A percentile compares a stretch with the other conserved stretches of the same genome.
Evolutionary conservation across 1,284 basidiomycete genomes (phyloP).

Genomic region (Stygiomarasmius scandens): DNA sequence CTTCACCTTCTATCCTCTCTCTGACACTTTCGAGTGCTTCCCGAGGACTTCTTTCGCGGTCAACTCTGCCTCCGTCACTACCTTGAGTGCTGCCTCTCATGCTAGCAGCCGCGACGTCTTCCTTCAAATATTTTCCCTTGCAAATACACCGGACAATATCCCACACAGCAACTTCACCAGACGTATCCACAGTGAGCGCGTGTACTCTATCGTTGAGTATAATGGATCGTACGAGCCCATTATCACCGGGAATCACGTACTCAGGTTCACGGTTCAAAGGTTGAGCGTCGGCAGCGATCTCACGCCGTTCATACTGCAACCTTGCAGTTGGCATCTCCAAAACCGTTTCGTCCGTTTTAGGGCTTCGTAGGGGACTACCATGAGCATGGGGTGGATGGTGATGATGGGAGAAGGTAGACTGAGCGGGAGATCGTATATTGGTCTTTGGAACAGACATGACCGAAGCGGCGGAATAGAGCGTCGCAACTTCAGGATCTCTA

Average conservation of each 20-base stretch:
- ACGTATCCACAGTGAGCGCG: conserved; percentile 88
- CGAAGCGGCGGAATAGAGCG: conserved; percentile 80
- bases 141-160: conserved; percentile 84
- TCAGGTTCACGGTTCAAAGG: conserved; percentile 70
- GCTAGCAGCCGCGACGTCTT: conserved; percentile 65
- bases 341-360: conserved; percentile 43
- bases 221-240: conserved; percentile 83
- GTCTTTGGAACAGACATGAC: conserved; percentile 64
- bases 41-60: conserved; percentile 62
- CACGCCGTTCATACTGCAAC: conserved; percentile 74
- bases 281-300: conserved; percentile 78
- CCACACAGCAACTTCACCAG: conserved; percentile 89
- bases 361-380: conserved; percentile 21
- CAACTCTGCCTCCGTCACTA: conserved; percentile 28
- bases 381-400: conserved; percentile 17
- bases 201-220: conserved; percentile 92
- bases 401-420: conserved; percentile 1
- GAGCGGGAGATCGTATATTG: conserved; percentile 7
- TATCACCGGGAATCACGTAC: conserved; percentile 74
- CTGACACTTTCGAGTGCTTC: conserved; percentile 88
- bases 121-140: conserved; percentile 67
- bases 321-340: conserved; percentile 44
- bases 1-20: conserved; percentile 91
- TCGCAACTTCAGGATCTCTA: conserved; percentile 78
- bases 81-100: conserved; percentile 34